Conservation (phyloP, 179 eudicot species). For the Drosera spatulata region DNA sequence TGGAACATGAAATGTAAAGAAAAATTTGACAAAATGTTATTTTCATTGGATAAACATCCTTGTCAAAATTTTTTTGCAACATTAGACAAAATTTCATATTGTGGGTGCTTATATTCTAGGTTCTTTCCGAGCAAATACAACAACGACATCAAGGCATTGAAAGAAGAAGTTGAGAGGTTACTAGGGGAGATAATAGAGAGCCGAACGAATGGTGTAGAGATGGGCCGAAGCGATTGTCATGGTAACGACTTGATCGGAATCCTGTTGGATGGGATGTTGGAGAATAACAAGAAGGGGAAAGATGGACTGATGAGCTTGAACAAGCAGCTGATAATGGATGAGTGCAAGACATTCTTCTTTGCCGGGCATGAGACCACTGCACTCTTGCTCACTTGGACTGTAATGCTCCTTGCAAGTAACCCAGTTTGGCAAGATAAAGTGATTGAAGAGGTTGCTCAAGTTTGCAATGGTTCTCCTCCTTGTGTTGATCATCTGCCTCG, state of each 20-base stretch:
- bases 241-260: slow-evolving; percentile 77
- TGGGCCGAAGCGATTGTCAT: slow-evolving; percentile 58
- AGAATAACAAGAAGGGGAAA: slow-evolving; percentile 17
- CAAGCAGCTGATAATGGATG: slow-evolving; percentile 56
- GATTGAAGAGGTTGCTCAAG: slow-evolving; percentile 14
- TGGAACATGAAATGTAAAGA: too few species aligned
- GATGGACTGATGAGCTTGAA: slow-evolving; percentile 23
- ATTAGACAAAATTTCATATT: neutral
- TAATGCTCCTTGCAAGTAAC: slow-evolving; percentile 34
- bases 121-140: slow-evolving; percentile 86
- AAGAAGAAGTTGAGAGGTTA: slow-evolving; percentile 59
- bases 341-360: slow-evolving; percentile 26
- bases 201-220: slow-evolving; percentile 50
- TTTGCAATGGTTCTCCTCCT: too few species aligned
- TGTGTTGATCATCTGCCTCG: too few species aligned
- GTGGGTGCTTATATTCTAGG: slow-evolving; percentile 14
- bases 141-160: slow-evolving; percentile 64
- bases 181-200: slow-evolving; percentile 75
- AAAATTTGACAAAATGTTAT: too few species aligned
- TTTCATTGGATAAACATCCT: neutral
- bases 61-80: neutral
- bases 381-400: slow-evolving; percentile 36
- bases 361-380: slow-evolving; percentile 40
- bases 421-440: slow-evolving; percentile 31
- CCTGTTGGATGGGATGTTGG: slow-evolving; percentile 54